Conservation (phyloP, 345 rosid genomes). For the Camelina neglecta region DNA sequence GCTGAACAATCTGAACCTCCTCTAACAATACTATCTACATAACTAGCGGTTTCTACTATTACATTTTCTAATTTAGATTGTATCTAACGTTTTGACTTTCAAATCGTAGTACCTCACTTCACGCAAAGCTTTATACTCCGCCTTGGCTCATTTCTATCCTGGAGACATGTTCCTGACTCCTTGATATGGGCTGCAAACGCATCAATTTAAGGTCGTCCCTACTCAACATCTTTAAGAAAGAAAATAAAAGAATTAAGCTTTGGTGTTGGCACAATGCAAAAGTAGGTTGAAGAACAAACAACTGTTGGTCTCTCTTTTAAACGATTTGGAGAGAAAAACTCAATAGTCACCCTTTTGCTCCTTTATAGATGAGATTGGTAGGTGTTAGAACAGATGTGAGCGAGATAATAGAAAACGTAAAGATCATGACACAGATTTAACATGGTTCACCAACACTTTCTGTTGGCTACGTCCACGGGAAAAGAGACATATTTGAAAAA, state of each 20-base stretch:
- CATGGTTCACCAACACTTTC: too few species aligned
- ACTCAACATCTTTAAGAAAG: neutral
- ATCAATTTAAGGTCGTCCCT: neutral
- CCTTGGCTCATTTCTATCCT: neutral
- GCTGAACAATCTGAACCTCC: neutral
- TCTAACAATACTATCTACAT: neutral
- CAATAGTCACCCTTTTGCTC: neutral
- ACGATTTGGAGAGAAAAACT: neutral
- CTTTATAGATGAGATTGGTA: neutral
- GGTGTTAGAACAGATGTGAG: too few species aligned
- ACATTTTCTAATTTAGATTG: neutral
- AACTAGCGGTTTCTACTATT: neutral
- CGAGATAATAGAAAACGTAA: too few species aligned
- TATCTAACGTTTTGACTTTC: neutral
- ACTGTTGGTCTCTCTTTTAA: neutral
- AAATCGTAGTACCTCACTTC: slow-evolving; percentile 3
- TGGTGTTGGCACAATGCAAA: neutral
- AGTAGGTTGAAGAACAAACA: neutral
- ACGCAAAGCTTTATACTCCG: slow-evolving; percentile 5
- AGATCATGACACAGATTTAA: too few species aligned
- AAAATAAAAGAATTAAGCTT: too few species aligned
- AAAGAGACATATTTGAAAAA: too few species aligned
- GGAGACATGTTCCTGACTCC: neutral
- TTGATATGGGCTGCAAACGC: neutral
- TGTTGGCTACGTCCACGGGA: too few species aligned